Evolutionary conservation across 192 early-diverging fungal genomes (phyloP).

Genomic region (Tieghemiomyces parasiticus): DNA sequence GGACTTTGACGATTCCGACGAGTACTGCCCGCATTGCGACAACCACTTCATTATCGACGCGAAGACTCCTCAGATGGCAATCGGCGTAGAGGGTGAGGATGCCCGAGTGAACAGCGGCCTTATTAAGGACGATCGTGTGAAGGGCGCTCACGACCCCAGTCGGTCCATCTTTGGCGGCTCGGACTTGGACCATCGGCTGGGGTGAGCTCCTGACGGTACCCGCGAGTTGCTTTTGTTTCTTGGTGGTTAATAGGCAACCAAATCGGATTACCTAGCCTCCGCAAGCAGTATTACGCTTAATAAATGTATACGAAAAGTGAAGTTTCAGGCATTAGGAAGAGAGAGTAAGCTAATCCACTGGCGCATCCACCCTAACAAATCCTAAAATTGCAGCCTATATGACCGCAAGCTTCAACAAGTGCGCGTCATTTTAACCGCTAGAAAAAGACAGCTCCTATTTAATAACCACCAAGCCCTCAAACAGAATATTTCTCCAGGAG

Average conservation of each 20-base stretch:
- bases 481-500: too few relatives aligned
- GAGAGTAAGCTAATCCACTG: too few relatives aligned
- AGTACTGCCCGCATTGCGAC: conserved; percentile 97
- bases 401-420: too few relatives aligned
- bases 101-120: conserved; percentile 56
- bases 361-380: too few relatives aligned
- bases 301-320: too few relatives aligned
- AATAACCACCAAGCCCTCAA: too few relatives aligned
- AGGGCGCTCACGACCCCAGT: conserved; percentile 10
- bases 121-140: conserved; percentile 35
- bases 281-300: too few relatives aligned
- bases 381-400: too few relatives aligned
- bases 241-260: background rate
- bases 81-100: conserved; percentile 92
- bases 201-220: conserved; percentile 15
- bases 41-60: conserved; percentile 95
- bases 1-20: conserved; percentile 87
- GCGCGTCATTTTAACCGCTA: too few relatives aligned
- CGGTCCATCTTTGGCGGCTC: conserved; percentile 19
- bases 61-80: conserved; percentile 62
- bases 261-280: too few relatives aligned
- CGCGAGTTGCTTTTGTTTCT: background rate
- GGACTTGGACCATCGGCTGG: conserved; percentile 24
- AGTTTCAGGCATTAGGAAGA: too few relatives aligned
- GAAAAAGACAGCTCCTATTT: too few relatives aligned